Base-by-base conservation (phyloP, 176 grass and related monocot genomes). In the Bonia amplexicaulis region DNA sequence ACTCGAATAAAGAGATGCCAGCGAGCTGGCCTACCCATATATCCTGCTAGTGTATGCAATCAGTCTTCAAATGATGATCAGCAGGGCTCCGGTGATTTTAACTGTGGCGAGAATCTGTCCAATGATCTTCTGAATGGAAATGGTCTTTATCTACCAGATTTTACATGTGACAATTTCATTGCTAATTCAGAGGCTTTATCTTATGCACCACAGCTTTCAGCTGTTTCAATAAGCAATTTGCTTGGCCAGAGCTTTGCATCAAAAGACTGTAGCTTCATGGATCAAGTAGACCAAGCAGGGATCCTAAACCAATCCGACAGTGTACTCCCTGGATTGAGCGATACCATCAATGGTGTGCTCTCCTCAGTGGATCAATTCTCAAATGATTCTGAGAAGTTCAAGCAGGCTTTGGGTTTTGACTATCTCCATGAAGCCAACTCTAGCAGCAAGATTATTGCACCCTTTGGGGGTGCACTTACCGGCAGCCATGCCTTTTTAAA, bases 1-100 rank as follows among this genome's bases (percentile, higher is more conserved):
- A 99, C 97, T 76, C 86, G 97, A 73, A 93, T 92, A 84, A 99
- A 99, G 76, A 89, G 97, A 80, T 94, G 86, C 37, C 93, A 94
- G 33, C 86, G 97, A 71, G 92, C 92, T 45, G 90, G 91, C 71
- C 74, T 99, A 73, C 84, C 96, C 44, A 49, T 94, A 47, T 92
- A 99, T 77, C 91, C 93, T 86, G 67, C 93, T 69, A 96, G 84
- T 55, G 27, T 94, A 62, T 80, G 74, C 84, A 84, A 83, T 75
- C 91, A 96, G 60, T 59, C 82, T 39, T 81, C 88, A 51, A 69
- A 73, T 53, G 91, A 90, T 88, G 89, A 97, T 59, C 91, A 94
- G 81, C 87, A 90, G 46, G 52, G 71, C 27, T 85, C 78, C 41
- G 69, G 33, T 71, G 89, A 81, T 71, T 91, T 87, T 80, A 85